These are phyloP conservation scores for Lathyrus tuberosus DNA, from an alignment of 306 rosid genomes.

Conservation along the genomic window DNA sequence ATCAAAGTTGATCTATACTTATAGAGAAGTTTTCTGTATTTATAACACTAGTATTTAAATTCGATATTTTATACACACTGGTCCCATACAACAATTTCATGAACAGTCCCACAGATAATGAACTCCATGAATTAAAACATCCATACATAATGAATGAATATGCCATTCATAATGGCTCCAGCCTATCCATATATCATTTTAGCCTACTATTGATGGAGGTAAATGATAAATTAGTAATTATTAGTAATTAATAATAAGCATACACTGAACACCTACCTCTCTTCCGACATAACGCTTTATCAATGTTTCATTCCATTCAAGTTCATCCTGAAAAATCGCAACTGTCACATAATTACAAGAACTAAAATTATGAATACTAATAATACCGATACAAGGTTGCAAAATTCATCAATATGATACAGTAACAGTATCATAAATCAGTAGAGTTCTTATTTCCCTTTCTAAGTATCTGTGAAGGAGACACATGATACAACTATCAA, in stretches of 20 bases:
- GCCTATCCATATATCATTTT: conserved; percentile 3
- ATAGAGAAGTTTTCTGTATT: not conserved
- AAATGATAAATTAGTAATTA: conserved; percentile 6
- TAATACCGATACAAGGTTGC: not conserved
- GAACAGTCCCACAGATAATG: not conserved
- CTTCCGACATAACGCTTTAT: conserved; percentile 80
- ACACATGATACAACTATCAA: not conserved
- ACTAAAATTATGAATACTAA: not conserved
- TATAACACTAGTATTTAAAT: not conserved
- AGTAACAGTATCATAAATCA: conserved; percentile 15
- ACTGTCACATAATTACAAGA: conserved; percentile 24
- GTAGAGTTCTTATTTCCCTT: conserved; percentile 18
- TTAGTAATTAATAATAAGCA: conserved; percentile 6
- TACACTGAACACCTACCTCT: conserved; percentile 56
- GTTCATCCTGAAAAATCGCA: conserved; percentile 72
- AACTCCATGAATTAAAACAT: conserved; percentile 29
- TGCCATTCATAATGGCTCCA: not conserved
- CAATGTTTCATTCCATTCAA: conserved; percentile 77
- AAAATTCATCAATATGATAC: conserved; percentile 9
- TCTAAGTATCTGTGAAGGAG: conserved; percentile 14
- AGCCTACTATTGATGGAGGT: conserved; percentile 10
- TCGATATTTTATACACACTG: not conserved
- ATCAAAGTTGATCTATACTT: not conserved
- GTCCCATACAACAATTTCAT: conserved; percentile 4
- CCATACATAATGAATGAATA: not conserved